phyloP scores from a whole-genome alignment of 108 stramenopile species.

The Conticribra guillardii region DNA sequence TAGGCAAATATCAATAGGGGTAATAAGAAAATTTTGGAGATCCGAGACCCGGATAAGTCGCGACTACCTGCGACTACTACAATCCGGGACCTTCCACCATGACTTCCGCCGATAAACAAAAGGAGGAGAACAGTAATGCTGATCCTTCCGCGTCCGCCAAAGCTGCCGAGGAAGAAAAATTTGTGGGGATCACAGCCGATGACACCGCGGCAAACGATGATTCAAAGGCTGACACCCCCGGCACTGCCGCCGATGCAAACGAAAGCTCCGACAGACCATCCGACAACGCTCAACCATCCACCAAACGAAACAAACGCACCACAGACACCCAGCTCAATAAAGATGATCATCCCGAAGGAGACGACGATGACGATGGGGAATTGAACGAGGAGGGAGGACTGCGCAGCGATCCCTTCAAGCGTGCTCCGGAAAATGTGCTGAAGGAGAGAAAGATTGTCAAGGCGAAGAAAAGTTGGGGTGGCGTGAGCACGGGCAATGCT shows the following conservation, averaged over 20 bases:
- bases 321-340: background rate
- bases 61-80: too few species aligned
- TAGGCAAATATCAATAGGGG: too few species aligned
- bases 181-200: background rate
- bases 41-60: too few species aligned
- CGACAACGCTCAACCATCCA: background rate
- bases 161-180: background rate
- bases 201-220: background rate
- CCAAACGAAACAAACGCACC: background rate
- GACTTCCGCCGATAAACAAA: background rate
- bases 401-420: constrained; percentile 45
- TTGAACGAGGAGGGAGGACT: constrained; percentile 43
- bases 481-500: constrained; percentile 1
- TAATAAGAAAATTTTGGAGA: too few species aligned
- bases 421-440: constrained; percentile 33
- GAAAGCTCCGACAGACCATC: background rate
- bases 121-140: background rate
- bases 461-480: constrained; percentile 34
- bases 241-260: background rate
- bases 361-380: constrained; percentile 32
- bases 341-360: constrained; percentile 15
- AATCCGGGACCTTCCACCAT: too few species aligned
- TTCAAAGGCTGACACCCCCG: too few species aligned
- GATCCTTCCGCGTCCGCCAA: background rate
- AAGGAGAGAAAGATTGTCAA: constrained; percentile 38